phyloP scores from a whole-genome alignment of 2,329 filamentous ascomycete species.

The Talaromyces amestolkiae region DNA sequence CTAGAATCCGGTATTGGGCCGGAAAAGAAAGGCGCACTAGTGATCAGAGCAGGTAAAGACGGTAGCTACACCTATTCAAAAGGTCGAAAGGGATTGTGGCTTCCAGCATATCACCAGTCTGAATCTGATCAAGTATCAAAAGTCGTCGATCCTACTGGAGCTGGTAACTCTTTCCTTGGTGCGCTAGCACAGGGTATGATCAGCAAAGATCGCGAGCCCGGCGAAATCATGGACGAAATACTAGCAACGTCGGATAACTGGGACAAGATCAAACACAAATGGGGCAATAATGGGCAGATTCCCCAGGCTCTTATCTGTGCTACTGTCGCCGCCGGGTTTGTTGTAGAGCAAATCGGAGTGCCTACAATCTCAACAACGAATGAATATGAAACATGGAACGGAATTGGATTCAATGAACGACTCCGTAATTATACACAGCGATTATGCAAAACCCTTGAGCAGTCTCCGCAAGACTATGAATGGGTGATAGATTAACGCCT shows the following conservation, averaged over 20 bases:
- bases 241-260: conserved; percentile 54
- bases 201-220: conserved; percentile 37
- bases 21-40: conserved; percentile 38
- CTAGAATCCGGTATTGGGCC: conserved; percentile 38
- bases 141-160: conserved; percentile 90
- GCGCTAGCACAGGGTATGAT: conserved; percentile 58
- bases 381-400: conserved; percentile 46
- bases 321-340: conserved; percentile 81
- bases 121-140: conserved; percentile 30
- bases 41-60: conserved; percentile 62
- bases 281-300: conserved; percentile 50
- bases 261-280: conserved; percentile 45
- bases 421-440: conserved; percentile 45
- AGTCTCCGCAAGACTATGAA: conserved; percentile 36
- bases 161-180: conserved; percentile 84
- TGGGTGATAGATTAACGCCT: conserved; percentile 33
- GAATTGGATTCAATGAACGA: conserved; percentile 44
- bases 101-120: conserved; percentile 70
- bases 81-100: conserved; percentile 55
- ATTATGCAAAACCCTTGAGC: conserved; percentile 40
- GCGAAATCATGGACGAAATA: conserved; percentile 30
- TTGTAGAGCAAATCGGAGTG: conserved; percentile 90
- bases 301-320: conserved; percentile 72
- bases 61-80: conserved; percentile 51
- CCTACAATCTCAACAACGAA: conserved; percentile 48